Evolutionary conservation across 331 rosid species (phyloP).

Genomic region (Acacia concinna): DNA sequence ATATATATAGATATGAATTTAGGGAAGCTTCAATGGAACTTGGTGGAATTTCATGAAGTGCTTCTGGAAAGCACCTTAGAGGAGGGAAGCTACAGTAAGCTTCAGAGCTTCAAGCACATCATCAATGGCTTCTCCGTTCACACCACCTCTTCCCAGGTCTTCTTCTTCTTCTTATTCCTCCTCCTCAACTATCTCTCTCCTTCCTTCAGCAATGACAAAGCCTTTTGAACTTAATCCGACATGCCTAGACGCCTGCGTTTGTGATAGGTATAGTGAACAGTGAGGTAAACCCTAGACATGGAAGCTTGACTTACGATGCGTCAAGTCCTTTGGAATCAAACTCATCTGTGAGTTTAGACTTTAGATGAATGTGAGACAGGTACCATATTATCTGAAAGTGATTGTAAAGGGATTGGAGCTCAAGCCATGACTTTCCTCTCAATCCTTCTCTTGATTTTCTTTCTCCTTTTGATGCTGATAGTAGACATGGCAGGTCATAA

Average conservation of each 20-base stretch:
- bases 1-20: too few relatives aligned
- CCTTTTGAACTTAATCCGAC: conserved; percentile 39
- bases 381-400: conserved; percentile 53
- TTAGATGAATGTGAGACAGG: conserved; percentile 52
- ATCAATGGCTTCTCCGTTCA: conserved; percentile 75
- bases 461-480: conserved; percentile 80
- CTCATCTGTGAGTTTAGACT: conserved; percentile 42
- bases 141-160: conserved; percentile 77
- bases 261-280: conserved; percentile 80
- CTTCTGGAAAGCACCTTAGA: conserved; percentile 55
- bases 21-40: conserved; percentile 40
- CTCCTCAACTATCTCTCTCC: too few relatives aligned
- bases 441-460: conserved; percentile 73
- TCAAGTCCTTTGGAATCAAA: conserved; percentile 35
- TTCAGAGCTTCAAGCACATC: conserved; percentile 68
- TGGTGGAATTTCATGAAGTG: conserved; percentile 58
- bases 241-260: conserved; percentile 67
- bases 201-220: not conserved
- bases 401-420: conserved; percentile 89
- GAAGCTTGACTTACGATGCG: conserved; percentile 64
- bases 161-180: too few relatives aligned
- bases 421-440: conserved; percentile 48
- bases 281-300: conserved; percentile 75
- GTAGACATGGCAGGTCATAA: conserved; percentile 95
- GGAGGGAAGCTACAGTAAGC: conserved; percentile 46